Percentiles rank a stretch among this genome's conserved stretches.
Evolutionary conservation across 768 basidiomycete species (phyloP).

Genomic region (Agrocybe chaxingu): DNA sequence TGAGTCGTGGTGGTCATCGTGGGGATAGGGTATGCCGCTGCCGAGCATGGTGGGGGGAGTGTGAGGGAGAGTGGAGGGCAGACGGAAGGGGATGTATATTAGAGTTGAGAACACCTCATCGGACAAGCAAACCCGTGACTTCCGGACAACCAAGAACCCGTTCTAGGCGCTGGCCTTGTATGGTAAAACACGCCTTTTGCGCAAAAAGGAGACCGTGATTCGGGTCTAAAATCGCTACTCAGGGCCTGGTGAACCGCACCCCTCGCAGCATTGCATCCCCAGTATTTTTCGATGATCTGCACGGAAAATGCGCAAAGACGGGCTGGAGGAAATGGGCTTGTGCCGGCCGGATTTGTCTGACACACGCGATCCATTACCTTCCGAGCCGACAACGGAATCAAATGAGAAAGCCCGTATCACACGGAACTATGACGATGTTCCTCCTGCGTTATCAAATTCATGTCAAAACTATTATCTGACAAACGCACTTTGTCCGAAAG

Average conservation of each 20-base stretch:
- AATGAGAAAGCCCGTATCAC: slow-evolving; percentile 8
- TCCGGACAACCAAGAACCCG: slow-evolving; percentile 22
- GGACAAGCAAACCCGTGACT: slow-evolving; percentile 25
- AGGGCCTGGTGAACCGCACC: no score
- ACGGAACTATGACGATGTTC: slow-evolving; percentile 9
- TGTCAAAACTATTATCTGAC: no score
- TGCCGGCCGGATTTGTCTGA: no score
- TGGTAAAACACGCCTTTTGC: slow-evolving; percentile 16
- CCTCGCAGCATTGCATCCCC: no score
- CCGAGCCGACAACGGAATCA: neutral
- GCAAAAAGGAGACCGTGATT: neutral
- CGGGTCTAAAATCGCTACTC: no score
- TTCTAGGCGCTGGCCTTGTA: slow-evolving; percentile 11
- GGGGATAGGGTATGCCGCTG: slow-evolving; percentile 1
- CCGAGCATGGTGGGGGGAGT: slow-evolving; percentile 13
- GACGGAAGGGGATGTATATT: slow-evolving; percentile 18
- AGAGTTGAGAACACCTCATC: slow-evolving; percentile 15
- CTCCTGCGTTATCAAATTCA: neutral
- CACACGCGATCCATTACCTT: no score
- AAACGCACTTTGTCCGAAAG: no score
- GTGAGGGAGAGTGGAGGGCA: slow-evolving; percentile 3
- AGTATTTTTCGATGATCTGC: no score
- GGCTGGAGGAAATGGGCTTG: no score
- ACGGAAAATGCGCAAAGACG: no score
- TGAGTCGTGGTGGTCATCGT: slow-evolving; percentile 8